phyloP scores from a whole-genome alignment of 2,329 filamentous ascomycete species.

The Blastomyces parvus region DNA sequence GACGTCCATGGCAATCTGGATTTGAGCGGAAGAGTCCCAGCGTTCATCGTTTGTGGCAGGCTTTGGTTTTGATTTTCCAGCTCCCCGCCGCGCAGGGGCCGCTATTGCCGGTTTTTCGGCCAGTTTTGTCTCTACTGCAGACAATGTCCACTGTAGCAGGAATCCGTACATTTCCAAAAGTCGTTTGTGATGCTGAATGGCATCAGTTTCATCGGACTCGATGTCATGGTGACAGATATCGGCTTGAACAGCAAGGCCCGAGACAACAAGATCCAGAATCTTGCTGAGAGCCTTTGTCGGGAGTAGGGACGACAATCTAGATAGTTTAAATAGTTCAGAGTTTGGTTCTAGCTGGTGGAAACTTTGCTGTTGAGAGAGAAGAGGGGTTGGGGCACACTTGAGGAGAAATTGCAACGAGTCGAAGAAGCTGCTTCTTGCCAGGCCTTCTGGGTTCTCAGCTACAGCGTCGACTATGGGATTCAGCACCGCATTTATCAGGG shows the following conservation, averaged over 20 bases:
- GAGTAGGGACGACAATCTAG: slow-evolving; percentile 71
- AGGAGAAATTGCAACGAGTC: slow-evolving; percentile 92
- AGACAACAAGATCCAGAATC: slow-evolving; percentile 82
- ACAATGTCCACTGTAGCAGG: slow-evolving; percentile 87
- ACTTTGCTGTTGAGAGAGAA: slow-evolving; percentile 24
- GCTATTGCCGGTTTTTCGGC: slow-evolving; percentile 74
- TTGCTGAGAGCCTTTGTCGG: slow-evolving; percentile 80
- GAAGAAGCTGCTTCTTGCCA: slow-evolving; percentile 67
- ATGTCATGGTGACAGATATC: slow-evolving; percentile 78
- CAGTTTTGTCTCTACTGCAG: slow-evolving; percentile 86
- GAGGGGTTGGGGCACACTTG: slow-evolving; percentile 69
- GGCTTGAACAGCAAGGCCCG: slow-evolving; percentile 73
- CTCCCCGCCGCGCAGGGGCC: slow-evolving; percentile 61
- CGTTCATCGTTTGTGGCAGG: slow-evolving; percentile 57
- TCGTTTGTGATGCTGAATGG: slow-evolving; percentile 76
- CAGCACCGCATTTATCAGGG: slow-evolving; percentile 71
- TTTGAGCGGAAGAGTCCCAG: slow-evolving; percentile 83
- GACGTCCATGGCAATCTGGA: slow-evolving; percentile 78
- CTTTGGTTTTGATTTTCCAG: slow-evolving; percentile 66
- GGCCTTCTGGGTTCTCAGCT: slow-evolving; percentile 81
- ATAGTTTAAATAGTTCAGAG: slow-evolving; percentile 55
- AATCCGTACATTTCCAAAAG: slow-evolving; percentile 91
- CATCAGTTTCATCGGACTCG: slow-evolving; percentile 84
- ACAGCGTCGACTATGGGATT: slow-evolving; percentile 90
- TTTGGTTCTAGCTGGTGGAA: slow-evolving; percentile 37